These are phyloP conservation scores for Pisolithus microcarpus DNA, from an alignment of 768 basidiomycete species.

Conservation along the genomic window DNA sequence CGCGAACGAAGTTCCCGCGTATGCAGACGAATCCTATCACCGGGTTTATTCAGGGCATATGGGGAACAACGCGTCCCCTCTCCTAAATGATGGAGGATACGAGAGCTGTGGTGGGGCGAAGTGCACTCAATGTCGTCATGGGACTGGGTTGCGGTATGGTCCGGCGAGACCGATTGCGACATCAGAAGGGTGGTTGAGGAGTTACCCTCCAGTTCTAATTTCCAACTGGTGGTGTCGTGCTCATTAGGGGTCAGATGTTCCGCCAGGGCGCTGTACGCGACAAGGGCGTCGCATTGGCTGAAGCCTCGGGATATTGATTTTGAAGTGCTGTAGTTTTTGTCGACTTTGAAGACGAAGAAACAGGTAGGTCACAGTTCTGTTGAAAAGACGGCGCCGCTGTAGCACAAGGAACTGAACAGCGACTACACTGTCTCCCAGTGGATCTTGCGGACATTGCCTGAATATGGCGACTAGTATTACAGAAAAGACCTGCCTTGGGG, in stretches of 20 bases:
- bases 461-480: no score
- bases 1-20: constrained; percentile 20
- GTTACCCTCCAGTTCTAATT: constrained; percentile 12
- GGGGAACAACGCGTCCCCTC: constrained; percentile 7
- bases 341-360: background rate
- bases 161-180: constrained; percentile 12
- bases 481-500: no score
- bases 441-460: no score
- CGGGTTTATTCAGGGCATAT: constrained; percentile 16
- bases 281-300: background rate
- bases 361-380: background rate
- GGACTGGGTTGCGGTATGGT: background rate
- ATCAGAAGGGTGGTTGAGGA: constrained; percentile 17
- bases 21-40: constrained; percentile 19
- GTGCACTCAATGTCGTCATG: constrained; percentile 4
- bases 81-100: background rate
- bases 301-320: background rate
- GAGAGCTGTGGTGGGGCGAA: constrained; percentile 4
- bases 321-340: background rate
- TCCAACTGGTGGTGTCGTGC: constrained; percentile 9
- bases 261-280: background rate
- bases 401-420: no score
- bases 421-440: no score
- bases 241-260: constrained; percentile 3
- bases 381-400: background rate